phyloP scores from a whole-genome alignment of 768 basidiomycete species.

The Phaeotremella fagi region DNA sequence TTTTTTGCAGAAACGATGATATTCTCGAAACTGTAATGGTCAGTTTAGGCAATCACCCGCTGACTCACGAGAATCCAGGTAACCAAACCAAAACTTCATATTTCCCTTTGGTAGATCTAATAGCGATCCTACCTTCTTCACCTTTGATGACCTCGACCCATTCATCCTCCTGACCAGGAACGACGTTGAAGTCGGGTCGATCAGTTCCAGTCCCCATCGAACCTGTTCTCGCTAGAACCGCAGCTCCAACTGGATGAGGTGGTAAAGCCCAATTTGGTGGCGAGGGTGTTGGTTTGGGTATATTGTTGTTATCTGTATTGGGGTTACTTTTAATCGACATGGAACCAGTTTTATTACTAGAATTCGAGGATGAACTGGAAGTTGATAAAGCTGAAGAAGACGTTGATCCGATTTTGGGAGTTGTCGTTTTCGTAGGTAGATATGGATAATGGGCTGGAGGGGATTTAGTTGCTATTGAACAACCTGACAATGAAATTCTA shows the following conservation, averaged over 20 bases:
- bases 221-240: constrained; percentile 5
- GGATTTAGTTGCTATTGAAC: constrained; percentile 29
- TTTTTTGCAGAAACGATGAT: constrained; percentile 31
- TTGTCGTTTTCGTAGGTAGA: neutral
- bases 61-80: constrained; percentile 38
- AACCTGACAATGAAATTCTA: constrained; percentile 21
- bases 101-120: constrained; percentile 17
- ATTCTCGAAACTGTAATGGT: constrained; percentile 24
- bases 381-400: constrained; percentile 7
- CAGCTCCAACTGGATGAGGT: constrained; percentile 17
- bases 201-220: constrained; percentile 20
- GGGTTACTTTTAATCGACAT: no score
- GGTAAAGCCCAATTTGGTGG: constrained; percentile 31
- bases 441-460: constrained; percentile 35
- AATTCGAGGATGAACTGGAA: constrained; percentile 14
- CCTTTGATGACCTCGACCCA: constrained; percentile 39
- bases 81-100: constrained; percentile 39
- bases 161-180: constrained; percentile 21
- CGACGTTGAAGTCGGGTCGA: constrained; percentile 33
- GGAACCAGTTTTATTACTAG: neutral
- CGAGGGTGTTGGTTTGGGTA: neutral
- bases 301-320: no score
- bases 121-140: constrained; percentile 34
- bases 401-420: neutral
- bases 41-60: neutral